Evolutionary conservation across 805 yeast genomes (phyloP), one percentile per base, ranked within the genome.

Genomic region (Ogataea siamensis): DNA sequence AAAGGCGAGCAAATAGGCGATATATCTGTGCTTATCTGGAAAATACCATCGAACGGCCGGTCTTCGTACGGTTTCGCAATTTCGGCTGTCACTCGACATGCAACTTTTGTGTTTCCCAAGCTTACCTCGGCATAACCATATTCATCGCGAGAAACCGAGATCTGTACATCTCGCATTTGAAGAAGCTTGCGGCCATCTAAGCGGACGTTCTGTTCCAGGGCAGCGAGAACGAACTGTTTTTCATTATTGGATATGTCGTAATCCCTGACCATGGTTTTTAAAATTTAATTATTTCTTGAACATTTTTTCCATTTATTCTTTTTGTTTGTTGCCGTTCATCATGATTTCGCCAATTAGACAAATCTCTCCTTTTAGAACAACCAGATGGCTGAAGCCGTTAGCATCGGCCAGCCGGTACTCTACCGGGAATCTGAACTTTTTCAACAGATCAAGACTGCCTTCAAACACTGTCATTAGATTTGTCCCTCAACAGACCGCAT

Each of bases 1-100:
- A 77, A 71, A 1, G 95, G 82, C 5, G 88, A 80, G 1, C 96
- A 95, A 87, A 91, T 83, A 11, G 97, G 86, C 14, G 88, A 76
- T 28, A 86, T 78, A 54, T 93, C 98, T 2, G 95, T 84, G 34
- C 83, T 76, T 10, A 93, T 88, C 16, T 74, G 69, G 57, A 93
- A 88, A 3, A 84, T 54, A 1, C 99, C 99, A 61, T 93, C 99
- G 57, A 87, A 91, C 0, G 97, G 97, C 38, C 96, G 71, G 49
- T 89, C 95, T 34, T 87, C 95, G 46, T 73, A 82, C 0, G 99
- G 99, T 42, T 76, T 74, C 4, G 76, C 71, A 10, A 93, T 79
- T 36, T 78, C 81, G 8, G 94, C 83, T 12, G 88, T 78, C 5
- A 91, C 80, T 39, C 86, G 70, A 3, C 78, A 87, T 1, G 81